These are phyloP conservation scores for Artemisia annua DNA, from an alignment of 129 eudicot species.

Conservation along the genomic window DNA sequence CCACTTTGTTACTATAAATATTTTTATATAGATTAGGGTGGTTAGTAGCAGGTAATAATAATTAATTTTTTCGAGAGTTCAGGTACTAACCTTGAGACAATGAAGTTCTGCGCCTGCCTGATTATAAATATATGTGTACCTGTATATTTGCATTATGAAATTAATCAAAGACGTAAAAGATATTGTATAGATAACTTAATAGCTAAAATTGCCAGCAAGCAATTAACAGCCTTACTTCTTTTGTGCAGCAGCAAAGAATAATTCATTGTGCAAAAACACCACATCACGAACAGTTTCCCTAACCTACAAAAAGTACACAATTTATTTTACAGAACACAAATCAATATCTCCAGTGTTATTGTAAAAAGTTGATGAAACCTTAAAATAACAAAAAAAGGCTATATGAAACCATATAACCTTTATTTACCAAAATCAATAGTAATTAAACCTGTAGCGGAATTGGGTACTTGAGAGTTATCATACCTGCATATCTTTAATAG, in stretches of 20 bases:
- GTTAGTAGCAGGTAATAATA: not conserved
- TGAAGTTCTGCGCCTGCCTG: conserved; percentile 80
- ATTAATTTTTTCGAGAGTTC: not conserved
- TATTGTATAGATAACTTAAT: not conserved
- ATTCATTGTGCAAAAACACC: conserved; percentile 85
- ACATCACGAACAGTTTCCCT: conserved; percentile 91
- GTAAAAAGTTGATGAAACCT: not conserved
- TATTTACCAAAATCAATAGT: not conserved
- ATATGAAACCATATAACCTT: not conserved
- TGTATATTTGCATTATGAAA: conserved; percentile 28
- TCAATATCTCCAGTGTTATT: not conserved
- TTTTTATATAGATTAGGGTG: not conserved
- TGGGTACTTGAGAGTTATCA: not conserved
- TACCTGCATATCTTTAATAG: conserved; percentile 85
- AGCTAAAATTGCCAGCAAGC: not conserved
- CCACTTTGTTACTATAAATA: not conserved
- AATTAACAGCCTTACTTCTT: conserved; percentile 58
- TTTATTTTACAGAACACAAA: conserved; percentile 10
- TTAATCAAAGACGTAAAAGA: not conserved
- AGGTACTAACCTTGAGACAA: conserved; percentile 68
- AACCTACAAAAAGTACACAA: conserved; percentile 47
- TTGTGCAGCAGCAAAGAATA: conserved; percentile 89
- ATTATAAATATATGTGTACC: conserved; percentile 74
- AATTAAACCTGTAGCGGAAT: not conserved
- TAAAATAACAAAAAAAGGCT: not conserved